phyloP scores from a whole-genome alignment of 1,284 basidiomycete species.

The Puccinia hordei region DNA sequence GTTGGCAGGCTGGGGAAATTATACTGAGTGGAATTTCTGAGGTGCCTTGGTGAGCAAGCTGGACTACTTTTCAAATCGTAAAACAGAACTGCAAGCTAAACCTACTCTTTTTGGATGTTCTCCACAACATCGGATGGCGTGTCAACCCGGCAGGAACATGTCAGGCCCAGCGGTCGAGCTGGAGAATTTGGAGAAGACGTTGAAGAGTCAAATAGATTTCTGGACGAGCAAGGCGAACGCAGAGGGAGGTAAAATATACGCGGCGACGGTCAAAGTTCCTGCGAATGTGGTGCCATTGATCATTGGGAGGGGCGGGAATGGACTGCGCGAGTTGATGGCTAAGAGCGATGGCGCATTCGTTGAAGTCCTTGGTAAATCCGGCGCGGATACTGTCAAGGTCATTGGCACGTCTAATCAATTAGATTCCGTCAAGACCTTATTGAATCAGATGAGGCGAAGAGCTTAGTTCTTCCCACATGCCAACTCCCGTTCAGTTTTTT shows the following conservation, averaged over 20 bases:
- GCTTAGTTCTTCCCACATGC: not conserved
- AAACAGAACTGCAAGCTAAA: not conserved
- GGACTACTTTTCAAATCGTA: not conserved
- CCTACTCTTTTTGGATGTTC: not conserved
- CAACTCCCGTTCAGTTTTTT: not conserved
- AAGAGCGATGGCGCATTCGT: not conserved
- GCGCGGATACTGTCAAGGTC: constrained; percentile 15
- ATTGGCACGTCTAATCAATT: not conserved
- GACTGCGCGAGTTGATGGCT: constrained; percentile 20
- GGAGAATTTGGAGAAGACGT: not conserved
- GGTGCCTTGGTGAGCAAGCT: constrained; percentile 30
- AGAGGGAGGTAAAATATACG: not conserved
- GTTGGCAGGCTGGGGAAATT: constrained; percentile 19
- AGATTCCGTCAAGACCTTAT: constrained; percentile 6
- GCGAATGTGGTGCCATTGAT: constrained; percentile 24
- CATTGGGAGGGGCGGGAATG: constrained; percentile 31
- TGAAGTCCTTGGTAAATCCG: constrained; percentile 29
- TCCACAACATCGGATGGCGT: not conserved
- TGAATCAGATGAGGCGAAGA: constrained; percentile 7
- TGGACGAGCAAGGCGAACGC: not conserved
- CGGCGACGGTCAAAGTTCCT: constrained; percentile 20
- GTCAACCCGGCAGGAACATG: constrained; percentile 17
- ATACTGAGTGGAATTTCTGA: constrained; percentile 10
- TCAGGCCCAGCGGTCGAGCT: constrained; percentile 1
- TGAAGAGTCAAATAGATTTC: constrained; percentile 4